phyloP scores from a whole-genome alignment of 352 stramenopile genomes.

The Peronospora tabacina region DNA sequence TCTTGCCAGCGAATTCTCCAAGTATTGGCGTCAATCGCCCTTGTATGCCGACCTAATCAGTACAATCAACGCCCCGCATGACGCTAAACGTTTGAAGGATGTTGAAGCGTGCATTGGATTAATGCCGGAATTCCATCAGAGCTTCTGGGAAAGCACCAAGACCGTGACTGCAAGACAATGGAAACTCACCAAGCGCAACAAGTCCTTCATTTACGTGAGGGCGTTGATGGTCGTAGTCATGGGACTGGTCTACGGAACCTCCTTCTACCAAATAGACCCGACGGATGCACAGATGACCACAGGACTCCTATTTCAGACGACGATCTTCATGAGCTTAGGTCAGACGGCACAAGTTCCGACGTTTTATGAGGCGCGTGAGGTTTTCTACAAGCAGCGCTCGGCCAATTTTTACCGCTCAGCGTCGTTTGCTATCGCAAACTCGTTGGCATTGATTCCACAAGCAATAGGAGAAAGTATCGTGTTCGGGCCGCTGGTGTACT shows the following conservation, averaged over 20 bases:
- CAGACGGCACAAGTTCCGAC: slow-evolving; percentile 61
- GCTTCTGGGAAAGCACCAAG: slow-evolving; percentile 18
- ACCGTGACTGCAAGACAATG: slow-evolving; percentile 24
- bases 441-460: slow-evolving; percentile 29
- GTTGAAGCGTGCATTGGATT: neutral
- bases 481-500: slow-evolving; percentile 72
- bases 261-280: slow-evolving; percentile 40
- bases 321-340: slow-evolving; percentile 61
- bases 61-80: neutral
- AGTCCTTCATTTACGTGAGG: slow-evolving; percentile 24
- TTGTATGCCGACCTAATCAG: slow-evolving; percentile 1
- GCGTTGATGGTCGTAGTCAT: slow-evolving; percentile 37
- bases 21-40: neutral
- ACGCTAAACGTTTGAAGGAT: slow-evolving; percentile 2
- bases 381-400: slow-evolving; percentile 80
- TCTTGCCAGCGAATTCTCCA: slow-evolving; percentile 3
- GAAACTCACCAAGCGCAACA: slow-evolving; percentile 15
- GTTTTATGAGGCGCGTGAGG: slow-evolving; percentile 49
- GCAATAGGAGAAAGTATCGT: slow-evolving; percentile 42
- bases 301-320: slow-evolving; percentile 63
- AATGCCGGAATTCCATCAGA: slow-evolving; percentile 34
- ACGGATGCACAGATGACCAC: slow-evolving; percentile 37
- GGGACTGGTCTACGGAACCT: slow-evolving; percentile 35
- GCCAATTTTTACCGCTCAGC: slow-evolving; percentile 66
- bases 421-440: slow-evolving; percentile 34